Percentiles rank a stretch among this genome's conserved stretches.
phyloP scores from a whole-genome alignment of 768 basidiomycete genomes.

The Lactifluus subvellereus region DNA sequence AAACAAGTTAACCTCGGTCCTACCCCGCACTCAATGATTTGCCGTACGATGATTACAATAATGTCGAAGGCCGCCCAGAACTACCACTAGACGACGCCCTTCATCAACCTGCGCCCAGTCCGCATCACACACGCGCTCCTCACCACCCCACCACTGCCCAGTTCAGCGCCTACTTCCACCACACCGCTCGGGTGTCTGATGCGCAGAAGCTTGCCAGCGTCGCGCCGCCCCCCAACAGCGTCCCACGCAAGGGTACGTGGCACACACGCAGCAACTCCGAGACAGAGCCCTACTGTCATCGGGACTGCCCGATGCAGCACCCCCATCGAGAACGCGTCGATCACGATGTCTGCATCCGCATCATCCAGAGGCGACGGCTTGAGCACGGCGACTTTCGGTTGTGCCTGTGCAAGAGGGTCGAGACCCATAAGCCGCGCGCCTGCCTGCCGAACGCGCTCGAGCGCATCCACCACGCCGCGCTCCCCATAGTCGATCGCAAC shows the following conservation, averaged over 20 bases:
- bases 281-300: constrained; percentile 66
- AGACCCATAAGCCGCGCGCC: constrained; percentile 60
- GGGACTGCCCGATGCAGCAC: constrained; percentile 64
- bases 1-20: too few relatives aligned
- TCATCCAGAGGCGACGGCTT: constrained; percentile 32
- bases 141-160: constrained; percentile 42
- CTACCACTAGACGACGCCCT: constrained; percentile 62
- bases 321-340: constrained; percentile 66
- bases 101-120: constrained; percentile 68
- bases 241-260: constrained; percentile 51
- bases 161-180: constrained; percentile 60
- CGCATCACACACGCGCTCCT: constrained; percentile 57
- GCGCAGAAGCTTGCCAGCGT: constrained; percentile 33
- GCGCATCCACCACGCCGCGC: constrained; percentile 26
- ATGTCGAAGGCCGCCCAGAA: background rate
- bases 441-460: constrained; percentile 50
- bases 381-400: constrained; percentile 65
- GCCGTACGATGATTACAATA: background rate
- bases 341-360: constrained; percentile 42
- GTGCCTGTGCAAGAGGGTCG: constrained; percentile 55
- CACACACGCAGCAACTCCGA: constrained; percentile 57
- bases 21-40: background rate
- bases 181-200: constrained; percentile 63
- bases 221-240: constrained; percentile 32
- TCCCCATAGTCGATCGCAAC: constrained; percentile 26